Evolutionary conservation across 495 filamentous ascomycete species (phyloP).

Genomic region (Penicillium silybi): DNA sequence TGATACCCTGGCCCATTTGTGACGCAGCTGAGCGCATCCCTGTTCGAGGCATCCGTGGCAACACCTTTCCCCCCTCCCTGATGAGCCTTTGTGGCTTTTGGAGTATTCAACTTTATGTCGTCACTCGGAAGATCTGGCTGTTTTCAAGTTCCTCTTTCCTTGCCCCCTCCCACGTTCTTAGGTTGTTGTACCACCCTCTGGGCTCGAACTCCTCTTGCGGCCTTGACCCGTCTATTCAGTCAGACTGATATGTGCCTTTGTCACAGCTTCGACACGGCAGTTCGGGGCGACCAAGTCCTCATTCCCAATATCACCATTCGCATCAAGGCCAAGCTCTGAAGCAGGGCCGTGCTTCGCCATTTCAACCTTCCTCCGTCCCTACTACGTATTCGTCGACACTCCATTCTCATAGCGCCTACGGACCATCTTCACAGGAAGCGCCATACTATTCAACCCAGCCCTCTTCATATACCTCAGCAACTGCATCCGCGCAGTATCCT

Average conservation of each 20-base stretch:
- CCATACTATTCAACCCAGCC: slow-evolving; percentile 68
- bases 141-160: slow-evolving; percentile 11
- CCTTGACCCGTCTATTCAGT: slow-evolving; percentile 8
- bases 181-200: slow-evolving; percentile 21
- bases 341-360: slow-evolving; percentile 51
- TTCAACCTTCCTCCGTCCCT: slow-evolving; percentile 44
- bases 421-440: slow-evolving; percentile 58
- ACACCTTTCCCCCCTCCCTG: slow-evolving; percentile 2
- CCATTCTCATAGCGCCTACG: slow-evolving; percentile 51
- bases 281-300: slow-evolving; percentile 26
- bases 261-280: slow-evolving; percentile 34
- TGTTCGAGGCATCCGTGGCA: slow-evolving; percentile 21
- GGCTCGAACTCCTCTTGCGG: slow-evolving; percentile 13
- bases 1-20: slow-evolving; percentile 20
- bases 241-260: slow-evolving; percentile 21
- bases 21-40: slow-evolving; percentile 21
- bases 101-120: slow-evolving; percentile 11
- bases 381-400: slow-evolving; percentile 54
- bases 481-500: slow-evolving; percentile 66
- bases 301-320: slow-evolving; percentile 49
- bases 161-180: slow-evolving; percentile 20
- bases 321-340: slow-evolving; percentile 62
- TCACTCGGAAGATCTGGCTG: slow-evolving; percentile 21
- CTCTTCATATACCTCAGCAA: slow-evolving; percentile 67
- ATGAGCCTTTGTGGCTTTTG: slow-evolving; percentile 6